Evolutionary conservation across 78 protist genomes (phyloP).

Genomic region (Dictyostelium capitatum): DNA sequence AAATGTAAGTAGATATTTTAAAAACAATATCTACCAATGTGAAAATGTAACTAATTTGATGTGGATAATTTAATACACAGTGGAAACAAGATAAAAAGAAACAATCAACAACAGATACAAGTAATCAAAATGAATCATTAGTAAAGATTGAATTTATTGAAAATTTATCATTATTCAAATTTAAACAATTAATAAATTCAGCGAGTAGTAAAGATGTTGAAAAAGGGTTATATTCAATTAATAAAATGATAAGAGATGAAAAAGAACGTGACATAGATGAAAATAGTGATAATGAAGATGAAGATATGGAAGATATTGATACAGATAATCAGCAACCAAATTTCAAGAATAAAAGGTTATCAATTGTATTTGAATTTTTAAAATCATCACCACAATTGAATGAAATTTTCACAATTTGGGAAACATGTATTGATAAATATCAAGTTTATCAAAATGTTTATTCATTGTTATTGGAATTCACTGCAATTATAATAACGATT

Average conservation of each 20-base stretch:
- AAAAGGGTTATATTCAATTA: conserved; percentile 34
- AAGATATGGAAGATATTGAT: neutral
- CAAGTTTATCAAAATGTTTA: conserved; percentile 20
- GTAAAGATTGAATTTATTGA: conserved; percentile 17
- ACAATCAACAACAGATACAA: neutral
- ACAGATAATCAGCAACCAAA: neutral
- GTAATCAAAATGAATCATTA: neutral
- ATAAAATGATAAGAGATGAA: conserved; percentile 38
- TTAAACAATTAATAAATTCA: conserved; percentile 1
- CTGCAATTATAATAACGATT: conserved; percentile 30
- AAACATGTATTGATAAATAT: conserved; percentile 30
- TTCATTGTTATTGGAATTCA: conserved; percentile 28
- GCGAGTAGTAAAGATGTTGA: conserved; percentile 18
- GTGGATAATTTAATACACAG: no score
- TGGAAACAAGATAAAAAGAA: neutral
- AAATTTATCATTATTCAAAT: conserved; percentile 32
- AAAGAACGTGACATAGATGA: neutral
- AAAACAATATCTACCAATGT: neutral
- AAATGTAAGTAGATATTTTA: neutral
- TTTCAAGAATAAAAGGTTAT: conserved; percentile 11
- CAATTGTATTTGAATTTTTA: conserved; percentile 30
- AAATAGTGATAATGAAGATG: neutral
- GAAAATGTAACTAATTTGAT: no score
- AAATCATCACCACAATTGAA: neutral
- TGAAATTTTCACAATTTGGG: conserved; percentile 50